Percentiles rank a stretch among this genome's conserved stretches.
Conservation (phyloP, 1,284 basidiomycete species). For the Ganoderma multipileum region DNA sequence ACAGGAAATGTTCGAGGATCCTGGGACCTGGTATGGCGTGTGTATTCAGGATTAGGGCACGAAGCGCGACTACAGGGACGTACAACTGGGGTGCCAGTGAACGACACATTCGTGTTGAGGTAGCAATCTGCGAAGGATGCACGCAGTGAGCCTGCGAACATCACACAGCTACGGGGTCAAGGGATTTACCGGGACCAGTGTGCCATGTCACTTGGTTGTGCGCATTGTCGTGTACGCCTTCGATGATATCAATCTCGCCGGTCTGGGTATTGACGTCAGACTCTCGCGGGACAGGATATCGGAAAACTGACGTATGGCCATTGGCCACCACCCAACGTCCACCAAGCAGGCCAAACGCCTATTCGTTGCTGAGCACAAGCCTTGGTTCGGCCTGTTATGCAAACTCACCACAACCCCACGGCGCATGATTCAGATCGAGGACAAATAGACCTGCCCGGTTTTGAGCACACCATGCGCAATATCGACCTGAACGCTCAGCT, state of each 20-base stretch:
- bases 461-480: background rate
- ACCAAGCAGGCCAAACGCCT: constrained; percentile 76
- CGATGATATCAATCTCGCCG: constrained; percentile 84
- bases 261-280: constrained; percentile 44
- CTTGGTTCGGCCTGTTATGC: background rate
- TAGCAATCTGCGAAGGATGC: constrained; percentile 48
- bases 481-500: background rate
- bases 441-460: constrained; percentile 55
- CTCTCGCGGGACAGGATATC: background rate
- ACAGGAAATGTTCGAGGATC: constrained; percentile 59
- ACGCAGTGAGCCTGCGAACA: constrained; percentile 4
- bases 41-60: background rate
- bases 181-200: constrained; percentile 56
- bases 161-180: background rate
- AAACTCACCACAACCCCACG: constrained; percentile 73
- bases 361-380: background rate
- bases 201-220: constrained; percentile 84
- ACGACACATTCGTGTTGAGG: constrained; percentile 52
- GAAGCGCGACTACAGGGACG: constrained; percentile 30
- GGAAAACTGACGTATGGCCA: constrained; percentile 58
- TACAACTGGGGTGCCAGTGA: constrained; percentile 65
- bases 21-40: constrained; percentile 37
- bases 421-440: constrained; percentile 69
- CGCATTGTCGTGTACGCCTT: constrained; percentile 78
- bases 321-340: constrained; percentile 60